Evolutionary conservation across 257 asterid genomes (phyloP).

Genomic region (Nicotiana paniculata): DNA sequence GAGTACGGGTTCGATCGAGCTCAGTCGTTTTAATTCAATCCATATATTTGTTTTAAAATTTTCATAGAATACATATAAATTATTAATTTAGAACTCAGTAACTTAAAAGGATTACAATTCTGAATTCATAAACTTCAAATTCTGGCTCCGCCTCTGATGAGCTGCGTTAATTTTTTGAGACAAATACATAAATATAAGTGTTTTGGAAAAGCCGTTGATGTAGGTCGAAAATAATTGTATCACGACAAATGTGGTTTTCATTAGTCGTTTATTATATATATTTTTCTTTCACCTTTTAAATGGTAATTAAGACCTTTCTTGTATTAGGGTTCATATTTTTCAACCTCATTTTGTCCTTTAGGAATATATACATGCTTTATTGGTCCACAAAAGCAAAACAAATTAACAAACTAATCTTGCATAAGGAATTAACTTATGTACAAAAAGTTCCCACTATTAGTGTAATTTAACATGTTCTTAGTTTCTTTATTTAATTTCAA

Average conservation of each 20-base stretch:
- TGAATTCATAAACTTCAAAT: too few relatives aligned
- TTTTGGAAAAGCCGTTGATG: not conserved
- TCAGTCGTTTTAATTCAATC: too few relatives aligned
- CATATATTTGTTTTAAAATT: too few relatives aligned
- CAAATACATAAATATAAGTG: not conserved
- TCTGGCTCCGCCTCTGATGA: too few relatives aligned
- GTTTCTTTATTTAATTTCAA: too few relatives aligned
- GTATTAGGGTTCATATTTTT: constrained; percentile 3
- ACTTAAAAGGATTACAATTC: too few relatives aligned
- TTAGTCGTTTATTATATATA: not conserved
- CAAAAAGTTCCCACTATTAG: too few relatives aligned
- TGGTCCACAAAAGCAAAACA: not conserved
- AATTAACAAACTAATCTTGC: not conserved
- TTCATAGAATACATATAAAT: too few relatives aligned
- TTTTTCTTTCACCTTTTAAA: not conserved
- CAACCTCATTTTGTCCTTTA: not conserved
- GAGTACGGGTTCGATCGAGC: too few relatives aligned
- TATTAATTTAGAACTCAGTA: too few relatives aligned
- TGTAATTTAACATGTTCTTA: too few relatives aligned
- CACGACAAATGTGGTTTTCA: not conserved
- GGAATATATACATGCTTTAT: not conserved
- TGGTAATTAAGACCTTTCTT: constrained; percentile 8
- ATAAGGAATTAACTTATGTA: too few relatives aligned
- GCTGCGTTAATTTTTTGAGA: not conserved
- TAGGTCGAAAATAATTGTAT: not conserved